phyloP scores from a whole-genome alignment of 805 yeast genomes.

The Metschnikowia colocasiae region DNA sequence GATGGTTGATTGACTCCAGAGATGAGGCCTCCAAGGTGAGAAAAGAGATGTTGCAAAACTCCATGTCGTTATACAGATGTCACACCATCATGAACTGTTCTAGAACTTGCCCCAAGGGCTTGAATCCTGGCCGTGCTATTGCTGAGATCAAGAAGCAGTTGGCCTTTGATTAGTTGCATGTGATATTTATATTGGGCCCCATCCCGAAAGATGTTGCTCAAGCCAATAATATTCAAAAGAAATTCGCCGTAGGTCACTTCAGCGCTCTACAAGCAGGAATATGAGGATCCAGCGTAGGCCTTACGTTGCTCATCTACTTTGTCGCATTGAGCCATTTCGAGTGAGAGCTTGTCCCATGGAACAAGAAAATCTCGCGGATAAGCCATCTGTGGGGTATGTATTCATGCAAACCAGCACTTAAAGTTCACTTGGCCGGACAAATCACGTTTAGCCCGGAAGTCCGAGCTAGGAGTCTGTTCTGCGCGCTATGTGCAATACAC shows the following conservation, averaged over 20 bases:
- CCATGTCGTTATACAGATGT: conserved; percentile 97
- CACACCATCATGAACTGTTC: conserved; percentile 99
- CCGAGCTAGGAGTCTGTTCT: neutral
- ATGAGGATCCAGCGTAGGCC: neutral
- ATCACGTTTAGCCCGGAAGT: neutral
- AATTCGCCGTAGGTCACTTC: neutral
- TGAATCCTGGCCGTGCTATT: conserved; percentile 96
- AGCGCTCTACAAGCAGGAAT: neutral
- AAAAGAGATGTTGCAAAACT: conserved; percentile 87
- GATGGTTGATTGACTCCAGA: conserved; percentile 98
- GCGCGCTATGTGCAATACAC: neutral
- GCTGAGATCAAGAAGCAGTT: conserved; percentile 94
- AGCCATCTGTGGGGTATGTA: neutral
- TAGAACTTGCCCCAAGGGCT: conserved; percentile 95
- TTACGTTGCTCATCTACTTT: neutral
- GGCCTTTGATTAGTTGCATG: conserved; percentile 58
- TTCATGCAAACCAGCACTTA: neutral
- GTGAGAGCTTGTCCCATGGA: neutral
- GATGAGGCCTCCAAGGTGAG: conserved; percentile 83
- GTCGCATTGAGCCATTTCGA: neutral
- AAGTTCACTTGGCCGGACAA: neutral
- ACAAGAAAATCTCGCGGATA: conserved; percentile 1
- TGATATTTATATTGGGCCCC: conserved; percentile 9
- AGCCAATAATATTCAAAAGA: neutral
- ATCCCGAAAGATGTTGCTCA: neutral